Evolutionary conservation across 1,139 yeast genomes (phyloP), one percentile per base, ranked within the genome.

Genomic region (Lodderomyces parapsilosis): DNA sequence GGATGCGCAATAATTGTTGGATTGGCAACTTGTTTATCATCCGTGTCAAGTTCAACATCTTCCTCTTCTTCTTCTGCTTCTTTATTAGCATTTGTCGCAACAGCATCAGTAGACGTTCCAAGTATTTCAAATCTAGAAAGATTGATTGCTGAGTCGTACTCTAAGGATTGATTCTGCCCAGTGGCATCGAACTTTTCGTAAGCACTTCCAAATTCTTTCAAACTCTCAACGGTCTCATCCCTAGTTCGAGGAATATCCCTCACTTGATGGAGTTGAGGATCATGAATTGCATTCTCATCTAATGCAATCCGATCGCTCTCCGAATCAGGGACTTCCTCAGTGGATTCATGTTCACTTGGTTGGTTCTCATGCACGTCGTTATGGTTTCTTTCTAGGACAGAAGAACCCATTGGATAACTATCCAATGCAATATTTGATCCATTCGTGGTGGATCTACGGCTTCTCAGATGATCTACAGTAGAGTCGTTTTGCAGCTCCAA

Each of bases 401-500:
- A 18, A 6, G 47, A 34, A 8, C 42, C 45, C 25, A 51, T 39
- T 3, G 53, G 56, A 24, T 43, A 51, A 39, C 54, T 51, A 32
- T 49, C 49, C 34, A 51, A 43, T 10, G 50, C 51, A 34, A 49
- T 40, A 13, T 45, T 48, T 28, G 53, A 46, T 15, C 42, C 45
- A 34, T 38, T 32, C 24, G 45, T 39, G 11, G 27, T 23, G 10
- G 35, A 35, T 13, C 9, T 4, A 33, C 24, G 20, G 19, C 33
- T 30, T 5, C 31, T 17, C 13, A 17, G 13, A 5, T 30, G 19
- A 17, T 14, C 19, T 3, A 15, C 19, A 15, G 14, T 30, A 4
- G 33, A 30, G 15, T 4, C 5, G 9, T 4, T 15, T 23, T 36
- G 30, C 19, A 6, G 34, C 27, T 20, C 25, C 23, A 30, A 25